Base-by-base conservation (phyloP, 495 filamentous ascomycete species). In the Penicillium longicatenatum region DNA sequence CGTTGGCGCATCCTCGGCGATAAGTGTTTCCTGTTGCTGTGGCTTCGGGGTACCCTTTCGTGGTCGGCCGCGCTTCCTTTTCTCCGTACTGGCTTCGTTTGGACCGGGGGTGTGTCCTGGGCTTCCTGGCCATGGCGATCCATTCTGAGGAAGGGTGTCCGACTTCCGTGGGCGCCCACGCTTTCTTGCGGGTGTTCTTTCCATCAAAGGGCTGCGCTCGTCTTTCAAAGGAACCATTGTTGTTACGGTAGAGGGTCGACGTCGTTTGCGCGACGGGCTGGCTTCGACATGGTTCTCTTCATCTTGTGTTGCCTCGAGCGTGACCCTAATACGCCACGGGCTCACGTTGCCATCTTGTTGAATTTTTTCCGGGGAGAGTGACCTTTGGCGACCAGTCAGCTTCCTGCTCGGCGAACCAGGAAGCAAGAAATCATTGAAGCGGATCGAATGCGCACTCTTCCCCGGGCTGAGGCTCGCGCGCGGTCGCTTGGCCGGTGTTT, bases 321-420 rank as follows among this genome's bases (percentile, higher is more conserved):
- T 82, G 46, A 86, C 75, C 20, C 80, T 75, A 54, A 86, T 82
- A 56, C 79, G 78, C 83, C 83, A 86, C 42, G 83, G 83, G 56
- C 78, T 83, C 9, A 70, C 60, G 61, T 75, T 71, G 19, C 72
- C 72, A 11, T 79, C 67, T 35, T 68, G 56, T 41, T 63, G 67
- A 8, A 59, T 53, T 24, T 76, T 78, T 11, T 73, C 66, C 12
- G 75, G 77, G 3, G 76, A 78, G 26, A 70, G 48, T 11, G 71
- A 70, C 35, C 64, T 52, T 31, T 72, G 72, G 21, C 58, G 63
- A 46, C 71, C 66, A 56, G 70, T 67, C 7, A 73, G 35, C 44
- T 76, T 76, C 65, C 64, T 73, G 17, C 65, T 58, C 8, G 77
- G 74, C 8, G 74, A 75, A 4, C 68, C 70, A 10, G 77, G 77